A percentile compares a stretch with the other conserved stretches of the same genome.
Conservation (phyloP, 108 stramenopile species). For the Fragilariopsis cylindrus region DNA sequence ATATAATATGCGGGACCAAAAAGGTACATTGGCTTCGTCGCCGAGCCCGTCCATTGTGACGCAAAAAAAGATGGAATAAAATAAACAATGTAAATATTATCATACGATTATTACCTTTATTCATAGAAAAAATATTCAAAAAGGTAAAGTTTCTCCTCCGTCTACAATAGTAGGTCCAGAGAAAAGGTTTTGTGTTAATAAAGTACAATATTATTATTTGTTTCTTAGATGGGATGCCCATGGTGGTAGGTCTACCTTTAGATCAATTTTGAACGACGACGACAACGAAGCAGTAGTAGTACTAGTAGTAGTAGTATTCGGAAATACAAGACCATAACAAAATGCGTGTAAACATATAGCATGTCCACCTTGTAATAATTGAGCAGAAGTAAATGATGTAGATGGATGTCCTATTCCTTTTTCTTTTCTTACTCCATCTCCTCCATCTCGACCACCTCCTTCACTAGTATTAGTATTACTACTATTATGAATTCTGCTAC, state of each 20-base stretch:
- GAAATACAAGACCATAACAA: slow-evolving; percentile 36
- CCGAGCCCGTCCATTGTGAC: too few species aligned
- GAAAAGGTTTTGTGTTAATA: too few species aligned
- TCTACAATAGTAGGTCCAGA: too few species aligned
- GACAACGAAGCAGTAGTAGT: too few species aligned
- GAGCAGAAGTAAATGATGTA: slow-evolving; percentile 57
- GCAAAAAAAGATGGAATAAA: too few species aligned
- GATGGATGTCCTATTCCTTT: slow-evolving; percentile 31
- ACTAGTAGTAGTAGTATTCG: not conserved
- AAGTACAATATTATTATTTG: too few species aligned
- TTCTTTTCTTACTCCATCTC: not conserved
- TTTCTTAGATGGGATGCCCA: slow-evolving; percentile 21
- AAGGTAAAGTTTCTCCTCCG: too few species aligned
- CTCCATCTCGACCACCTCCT: not conserved
- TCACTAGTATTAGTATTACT: not conserved
- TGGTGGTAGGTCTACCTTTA: slow-evolving; percentile 28
- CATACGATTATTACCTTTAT: too few species aligned
- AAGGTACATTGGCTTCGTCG: too few species aligned
- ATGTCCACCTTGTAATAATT: slow-evolving; percentile 69
- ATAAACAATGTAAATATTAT: too few species aligned
- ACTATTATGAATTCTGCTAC: not conserved
- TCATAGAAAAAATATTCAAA: too few species aligned
- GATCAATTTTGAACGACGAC: not conserved
- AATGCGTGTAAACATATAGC: slow-evolving; percentile 72
- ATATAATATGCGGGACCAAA: too few species aligned